These are phyloP conservation scores for Beauveria pseudobassiana DNA, from an alignment of 2,329 filamentous ascomycete genomes.

Conservation along the genomic window DNA sequence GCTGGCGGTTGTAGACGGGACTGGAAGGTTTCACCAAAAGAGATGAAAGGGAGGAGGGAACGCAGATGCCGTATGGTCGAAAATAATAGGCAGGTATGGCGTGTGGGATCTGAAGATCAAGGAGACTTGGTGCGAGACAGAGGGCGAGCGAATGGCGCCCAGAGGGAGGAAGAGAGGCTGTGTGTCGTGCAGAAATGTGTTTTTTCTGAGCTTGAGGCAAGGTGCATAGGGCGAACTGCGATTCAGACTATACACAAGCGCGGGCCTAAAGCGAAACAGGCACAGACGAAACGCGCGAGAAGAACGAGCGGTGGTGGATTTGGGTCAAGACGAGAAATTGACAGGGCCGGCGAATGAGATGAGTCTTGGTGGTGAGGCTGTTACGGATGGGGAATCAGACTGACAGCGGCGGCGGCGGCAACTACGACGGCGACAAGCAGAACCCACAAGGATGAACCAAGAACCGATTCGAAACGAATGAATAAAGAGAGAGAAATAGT, in stretches of 20 bases:
- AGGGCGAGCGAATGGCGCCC: not conserved
- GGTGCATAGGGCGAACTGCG: not conserved
- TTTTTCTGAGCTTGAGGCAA: constrained; percentile 4
- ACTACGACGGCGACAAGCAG: not conserved
- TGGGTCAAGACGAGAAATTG: not conserved
- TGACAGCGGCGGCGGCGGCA: not conserved
- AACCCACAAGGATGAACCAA: not conserved
- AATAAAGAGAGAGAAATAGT: not conserved
- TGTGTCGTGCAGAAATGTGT: constrained; percentile 6
- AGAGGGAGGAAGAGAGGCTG: constrained; percentile 4
- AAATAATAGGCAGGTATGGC: not conserved
- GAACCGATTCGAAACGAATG: not conserved
- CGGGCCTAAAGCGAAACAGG: constrained; percentile 6
- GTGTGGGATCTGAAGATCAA: not conserved
- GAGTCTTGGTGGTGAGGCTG: constrained; percentile 1
- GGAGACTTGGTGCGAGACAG: not conserved
- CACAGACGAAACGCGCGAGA: not conserved
- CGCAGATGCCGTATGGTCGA: not conserved
- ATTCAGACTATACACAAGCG: constrained; percentile 6
- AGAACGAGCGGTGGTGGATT: not conserved
- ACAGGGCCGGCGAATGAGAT: not conserved
- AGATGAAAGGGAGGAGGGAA: not conserved
- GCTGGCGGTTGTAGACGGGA: not conserved
- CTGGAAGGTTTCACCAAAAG: too few relatives aligned
- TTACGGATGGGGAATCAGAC: not conserved